Evolutionary conservation across 2,329 filamentous ascomycete genomes (phyloP).

Genomic region (Ophiocordyceps polyrhachis-furcata): DNA sequence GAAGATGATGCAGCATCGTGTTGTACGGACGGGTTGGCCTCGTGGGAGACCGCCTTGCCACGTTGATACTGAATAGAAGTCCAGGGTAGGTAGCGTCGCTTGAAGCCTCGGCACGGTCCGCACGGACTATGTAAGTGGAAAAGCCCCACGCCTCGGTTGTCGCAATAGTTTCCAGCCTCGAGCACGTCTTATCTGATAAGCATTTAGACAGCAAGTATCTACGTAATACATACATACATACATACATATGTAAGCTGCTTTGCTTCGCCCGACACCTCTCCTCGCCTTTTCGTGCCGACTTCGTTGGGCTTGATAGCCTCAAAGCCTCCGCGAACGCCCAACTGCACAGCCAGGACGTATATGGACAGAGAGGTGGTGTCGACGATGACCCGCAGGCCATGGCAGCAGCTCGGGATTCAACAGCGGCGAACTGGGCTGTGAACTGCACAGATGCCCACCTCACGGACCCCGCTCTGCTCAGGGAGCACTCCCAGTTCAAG

Average conservation of each 20-base stretch:
- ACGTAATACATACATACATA: not conserved
- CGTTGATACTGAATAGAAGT: not conserved
- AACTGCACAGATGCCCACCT: conserved; percentile 19
- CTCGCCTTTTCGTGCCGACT: not conserved
- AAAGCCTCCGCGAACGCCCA: not conserved
- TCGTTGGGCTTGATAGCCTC: not conserved
- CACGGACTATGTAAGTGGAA: not conserved
- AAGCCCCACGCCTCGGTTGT: not conserved
- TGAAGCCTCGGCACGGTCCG: not conserved
- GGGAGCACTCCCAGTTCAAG: conserved; percentile 52
- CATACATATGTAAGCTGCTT: no score
- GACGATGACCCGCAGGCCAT: conserved; percentile 1
- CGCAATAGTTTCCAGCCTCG: not conserved
- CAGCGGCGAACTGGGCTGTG: not conserved
- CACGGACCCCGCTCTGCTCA: conserved; percentile 64
- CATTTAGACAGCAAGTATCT: not conserved
- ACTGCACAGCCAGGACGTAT: not conserved
- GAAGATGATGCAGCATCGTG: not conserved
- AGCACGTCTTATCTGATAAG: not conserved
- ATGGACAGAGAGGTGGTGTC: not conserved
- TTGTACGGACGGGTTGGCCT: not conserved
- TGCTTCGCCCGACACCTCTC: not conserved
- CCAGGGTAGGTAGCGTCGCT: not conserved
- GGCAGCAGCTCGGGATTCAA: conserved; percentile 1
- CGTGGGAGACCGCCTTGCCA: not conserved